A percentile compares a stretch with the other conserved stretches of the same genome.
Evolutionary conservation across 805 yeast species (phyloP).

Genomic region (Candida ficus): DNA sequence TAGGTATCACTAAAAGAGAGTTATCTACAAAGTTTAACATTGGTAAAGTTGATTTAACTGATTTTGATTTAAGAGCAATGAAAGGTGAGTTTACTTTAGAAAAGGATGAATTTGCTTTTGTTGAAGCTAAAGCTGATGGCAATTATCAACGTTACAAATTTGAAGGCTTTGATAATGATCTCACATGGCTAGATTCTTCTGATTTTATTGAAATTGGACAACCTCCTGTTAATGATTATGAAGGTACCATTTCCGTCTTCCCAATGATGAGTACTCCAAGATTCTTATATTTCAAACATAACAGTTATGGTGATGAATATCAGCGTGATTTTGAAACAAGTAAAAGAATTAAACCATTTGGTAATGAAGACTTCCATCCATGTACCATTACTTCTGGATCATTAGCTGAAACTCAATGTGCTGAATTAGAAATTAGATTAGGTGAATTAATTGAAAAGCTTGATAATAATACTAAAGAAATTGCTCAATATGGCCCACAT

Average conservation of each 20-base stretch:
- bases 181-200: constrained; percentile 54
- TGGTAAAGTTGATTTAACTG: constrained; percentile 54
- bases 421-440: constrained; percentile 26
- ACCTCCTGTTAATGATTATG: constrained; percentile 31
- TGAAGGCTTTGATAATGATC: constrained; percentile 47
- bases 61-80: constrained; percentile 58
- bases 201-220: constrained; percentile 58
- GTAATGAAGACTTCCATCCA: constrained; percentile 51
- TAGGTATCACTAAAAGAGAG: constrained; percentile 40
- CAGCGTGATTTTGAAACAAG: constrained; percentile 35
- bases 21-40: constrained; percentile 57
- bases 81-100: constrained; percentile 38
- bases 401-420: constrained; percentile 42
- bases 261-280: constrained; percentile 68
- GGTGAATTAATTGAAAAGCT: constrained; percentile 26
- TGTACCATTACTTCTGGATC: constrained; percentile 38
- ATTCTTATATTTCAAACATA: constrained; percentile 64
- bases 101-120: constrained; percentile 7
- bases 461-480: constrained; percentile 25
- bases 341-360: constrained; percentile 39
- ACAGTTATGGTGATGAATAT: constrained; percentile 40
- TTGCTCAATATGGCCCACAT: constrained; percentile 23
- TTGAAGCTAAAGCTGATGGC: constrained; percentile 7
- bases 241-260: constrained; percentile 41
- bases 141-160: constrained; percentile 17